A percentile compares a stretch with the other conserved stretches of the same genome.
Evolutionary conservation across 2,329 filamentous ascomycete genomes (phyloP).

Genomic region (Neopestalotiopsis clavispora): DNA sequence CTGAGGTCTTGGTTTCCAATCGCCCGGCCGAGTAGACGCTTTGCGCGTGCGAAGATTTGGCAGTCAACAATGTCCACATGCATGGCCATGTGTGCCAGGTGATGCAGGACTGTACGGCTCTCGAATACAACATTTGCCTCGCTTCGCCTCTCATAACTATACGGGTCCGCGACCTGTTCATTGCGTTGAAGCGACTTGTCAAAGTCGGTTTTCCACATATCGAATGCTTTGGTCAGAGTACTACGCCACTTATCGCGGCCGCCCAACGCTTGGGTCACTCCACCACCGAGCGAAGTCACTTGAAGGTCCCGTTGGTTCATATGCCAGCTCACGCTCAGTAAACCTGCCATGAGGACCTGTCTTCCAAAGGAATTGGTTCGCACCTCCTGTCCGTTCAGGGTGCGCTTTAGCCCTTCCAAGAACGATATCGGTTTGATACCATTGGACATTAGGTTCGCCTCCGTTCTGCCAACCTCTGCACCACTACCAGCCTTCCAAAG

Average conservation of each 20-base stretch:
- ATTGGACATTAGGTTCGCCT: conserved; percentile 78
- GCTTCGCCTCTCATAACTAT: conserved; percentile 66
- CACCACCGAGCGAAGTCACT: conserved; percentile 77
- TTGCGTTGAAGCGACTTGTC: conserved; percentile 76
- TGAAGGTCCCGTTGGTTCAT: conserved; percentile 97
- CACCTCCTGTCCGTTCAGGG: conserved; percentile 82
- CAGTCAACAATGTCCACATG: conserved; percentile 97
- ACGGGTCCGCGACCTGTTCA: conserved; percentile 57
- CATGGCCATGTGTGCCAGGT: conserved; percentile 96
- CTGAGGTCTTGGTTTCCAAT: conserved; percentile 84
- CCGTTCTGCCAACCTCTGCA: conserved; percentile 82
- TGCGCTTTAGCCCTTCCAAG: conserved; percentile 88
- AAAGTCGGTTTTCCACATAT: conserved; percentile 92
- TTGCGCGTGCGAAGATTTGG: conserved; percentile 91
- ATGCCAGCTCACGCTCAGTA: conserved; percentile 94
- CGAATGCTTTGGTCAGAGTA: conserved; percentile 84
- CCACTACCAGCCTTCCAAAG: conserved; percentile 91
- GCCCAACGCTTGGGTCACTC: conserved; percentile 78
- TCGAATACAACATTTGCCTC: conserved; percentile 75
- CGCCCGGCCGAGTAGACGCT: conserved; percentile 80
- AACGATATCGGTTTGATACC: conserved; percentile 87
- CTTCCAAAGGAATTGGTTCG: conserved; percentile 93
- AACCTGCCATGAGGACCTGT: conserved; percentile 90
- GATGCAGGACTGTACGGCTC: conserved; percentile 86
- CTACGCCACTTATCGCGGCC: conserved; percentile 91